Evolutionary conservation across 768 basidiomycete species (phyloP).

Genomic region (Trametes cingulata): DNA sequence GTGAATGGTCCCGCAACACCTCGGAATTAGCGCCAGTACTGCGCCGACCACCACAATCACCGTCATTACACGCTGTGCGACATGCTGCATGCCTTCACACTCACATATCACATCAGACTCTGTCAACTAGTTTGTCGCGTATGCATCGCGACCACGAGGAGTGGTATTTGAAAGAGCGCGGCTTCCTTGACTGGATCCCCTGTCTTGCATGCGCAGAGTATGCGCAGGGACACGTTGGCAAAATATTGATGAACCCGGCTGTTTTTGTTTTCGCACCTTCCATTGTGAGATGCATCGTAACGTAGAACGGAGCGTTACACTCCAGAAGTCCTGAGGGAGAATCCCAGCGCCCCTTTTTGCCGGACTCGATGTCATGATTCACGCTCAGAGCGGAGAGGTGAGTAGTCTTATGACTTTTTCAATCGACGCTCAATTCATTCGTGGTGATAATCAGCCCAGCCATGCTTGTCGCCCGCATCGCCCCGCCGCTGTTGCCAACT

Average conservation of each 20-base stretch:
- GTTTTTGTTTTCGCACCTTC: neutral
- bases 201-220: neutral
- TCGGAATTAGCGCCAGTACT: no score
- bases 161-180: no score
- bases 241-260: neutral
- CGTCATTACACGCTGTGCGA: no score
- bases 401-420: slow-evolving; percentile 6
- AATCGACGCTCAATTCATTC: slow-evolving; percentile 3
- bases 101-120: no score
- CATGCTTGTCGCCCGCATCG: neutral
- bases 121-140: no score
- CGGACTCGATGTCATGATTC: neutral
- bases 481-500: slow-evolving; percentile 8
- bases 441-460: slow-evolving; percentile 7
- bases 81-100: no score
- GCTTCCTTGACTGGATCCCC: neutral
- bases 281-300: neutral
- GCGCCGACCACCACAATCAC: no score
- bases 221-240: neutral
- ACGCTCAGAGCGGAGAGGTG: neutral
- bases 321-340: neutral
- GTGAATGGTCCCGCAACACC: neutral
- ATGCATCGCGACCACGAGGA: neutral
- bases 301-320: neutral
- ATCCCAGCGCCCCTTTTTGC: neutral